Evolutionary conservation across 805 yeast genomes (phyloP), one percentile per base, ranked within the genome.

Genomic region (Candida nemodendra): DNA sequence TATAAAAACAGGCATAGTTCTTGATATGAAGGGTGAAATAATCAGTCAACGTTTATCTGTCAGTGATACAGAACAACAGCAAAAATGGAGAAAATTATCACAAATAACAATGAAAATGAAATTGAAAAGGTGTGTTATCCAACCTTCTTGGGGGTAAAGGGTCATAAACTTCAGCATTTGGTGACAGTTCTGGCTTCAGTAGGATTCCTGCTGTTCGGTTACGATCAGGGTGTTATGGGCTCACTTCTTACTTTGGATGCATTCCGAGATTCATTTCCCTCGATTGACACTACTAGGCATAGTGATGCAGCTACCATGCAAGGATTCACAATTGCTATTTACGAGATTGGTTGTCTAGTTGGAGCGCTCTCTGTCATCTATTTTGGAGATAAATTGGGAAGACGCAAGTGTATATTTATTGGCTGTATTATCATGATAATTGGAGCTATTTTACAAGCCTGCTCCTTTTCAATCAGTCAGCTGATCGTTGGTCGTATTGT

Each of bases 241-340:
- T n/a, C 53, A 4, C 27, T 52, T 21, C 38, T 52, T 13, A 47
- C 54, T 12, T 35, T 51, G 28, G 35, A 32, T 16, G 37, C 41
- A 19, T 50, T 48, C 34, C 36, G 45, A 32, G 34, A 18, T 2
- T 39, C 44, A 4, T 51, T 48, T 28, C 52, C 51, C n/a, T 30
- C 32, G 2, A 52, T 52, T 19, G 50, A 53, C 25, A 38, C 46
- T 11, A 14, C 23, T 3, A 25, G 2, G n/a, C 41, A 45, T 32
- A 36, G 41, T 13, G 39, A 33, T 40, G 53, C 62, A 28, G 62
- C 68, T 12, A 59, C 70, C 5, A 53, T 68, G 33, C 74, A 69
- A 50, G 76, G 76, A 49, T 71, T 72, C 13, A 69, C 69, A 14
- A 66, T 72, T 19, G 57, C 75, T 6, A 66, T 72, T 54, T 71